Conservation (phyloP, 2,329 filamentous ascomycete genomes). For the Chaetomiaceae sp. region DNA sequence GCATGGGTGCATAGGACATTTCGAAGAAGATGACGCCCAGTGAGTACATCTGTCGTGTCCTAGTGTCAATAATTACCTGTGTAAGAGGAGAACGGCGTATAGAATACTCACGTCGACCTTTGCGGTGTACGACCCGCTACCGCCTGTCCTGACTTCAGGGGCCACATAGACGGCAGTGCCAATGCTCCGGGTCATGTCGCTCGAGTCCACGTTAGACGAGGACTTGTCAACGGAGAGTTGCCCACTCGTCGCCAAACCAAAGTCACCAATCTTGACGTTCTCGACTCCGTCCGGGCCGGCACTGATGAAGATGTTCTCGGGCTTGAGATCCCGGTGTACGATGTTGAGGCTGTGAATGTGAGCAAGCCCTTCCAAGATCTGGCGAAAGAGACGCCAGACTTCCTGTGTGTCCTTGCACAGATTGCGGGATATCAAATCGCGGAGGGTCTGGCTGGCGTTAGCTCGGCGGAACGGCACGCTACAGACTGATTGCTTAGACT, state of each 20-base stretch:
- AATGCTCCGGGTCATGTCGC: slow-evolving; percentile 65
- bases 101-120: slow-evolving; percentile 71
- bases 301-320: slow-evolving; percentile 90
- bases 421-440: slow-evolving; percentile 75
- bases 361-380: slow-evolving; percentile 80
- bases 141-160: slow-evolving; percentile 76
- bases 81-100: not conserved
- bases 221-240: slow-evolving; percentile 61
- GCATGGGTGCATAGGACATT: slow-evolving; percentile 70
- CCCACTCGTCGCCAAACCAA: slow-evolving; percentile 86
- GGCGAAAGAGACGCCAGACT: slow-evolving; percentile 84
- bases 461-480: slow-evolving; percentile 3
- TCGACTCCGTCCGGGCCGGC: slow-evolving; percentile 64
- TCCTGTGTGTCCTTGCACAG: slow-evolving; percentile 69
- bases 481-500: slow-evolving; percentile 26
- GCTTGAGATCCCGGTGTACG: slow-evolving; percentile 93
- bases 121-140: slow-evolving; percentile 72
- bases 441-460: slow-evolving; percentile 56
- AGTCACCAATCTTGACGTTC: slow-evolving; percentile 94
- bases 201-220: slow-evolving; percentile 39
- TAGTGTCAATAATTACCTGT: slow-evolving; percentile 2
- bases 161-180: slow-evolving; percentile 88
- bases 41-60: slow-evolving; percentile 72
- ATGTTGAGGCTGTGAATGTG: slow-evolving; percentile 90
- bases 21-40: slow-evolving; percentile 97